phyloP scores from a whole-genome alignment of 495 filamentous ascomycete genomes.

The Penicillium ucsense region DNA sequence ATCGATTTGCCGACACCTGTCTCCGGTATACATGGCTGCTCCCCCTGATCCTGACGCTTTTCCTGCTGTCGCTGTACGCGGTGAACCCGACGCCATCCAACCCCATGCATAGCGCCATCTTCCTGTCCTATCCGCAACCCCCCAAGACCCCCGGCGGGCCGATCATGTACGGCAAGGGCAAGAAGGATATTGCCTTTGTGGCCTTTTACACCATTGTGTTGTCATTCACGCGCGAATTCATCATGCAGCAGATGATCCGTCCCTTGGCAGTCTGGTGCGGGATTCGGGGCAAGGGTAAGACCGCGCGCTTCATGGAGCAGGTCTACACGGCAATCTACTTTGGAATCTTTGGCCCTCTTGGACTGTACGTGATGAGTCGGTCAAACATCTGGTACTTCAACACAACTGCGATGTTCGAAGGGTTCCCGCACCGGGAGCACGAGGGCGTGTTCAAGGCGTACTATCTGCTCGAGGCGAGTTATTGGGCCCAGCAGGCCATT shows the following conservation, averaged over 20 bases:
- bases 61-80: conserved; percentile 59
- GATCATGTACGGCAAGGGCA: conserved; percentile 83
- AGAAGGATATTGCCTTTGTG: conserved; percentile 76
- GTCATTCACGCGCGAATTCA: conserved; percentile 88
- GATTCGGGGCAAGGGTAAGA: conserved; percentile 67
- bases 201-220: conserved; percentile 83
- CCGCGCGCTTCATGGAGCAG: conserved; percentile 94
- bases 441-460: conserved; percentile 90
- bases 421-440: conserved; percentile 80
- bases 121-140: conserved; percentile 81
- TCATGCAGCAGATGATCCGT: conserved; percentile 87
- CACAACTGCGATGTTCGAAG: conserved; percentile 81
- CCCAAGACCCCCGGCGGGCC: conserved; percentile 41
- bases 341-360: conserved; percentile 70
- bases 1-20: conserved; percentile 54
- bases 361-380: conserved; percentile 84
- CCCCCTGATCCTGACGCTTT: conserved; percentile 58
- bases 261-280: conserved; percentile 64
- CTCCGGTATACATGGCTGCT: conserved; percentile 73
- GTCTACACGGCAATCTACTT: conserved; percentile 97
- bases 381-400: conserved; percentile 98
- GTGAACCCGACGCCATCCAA: conserved; percentile 74
- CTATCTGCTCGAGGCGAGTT: conserved; percentile 89
- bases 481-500: conserved; percentile 93
- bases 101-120: conserved; percentile 77